phyloP scores from a whole-genome alignment of 495 filamentous ascomycete genomes.

The Aspergillus conjunctus region DNA sequence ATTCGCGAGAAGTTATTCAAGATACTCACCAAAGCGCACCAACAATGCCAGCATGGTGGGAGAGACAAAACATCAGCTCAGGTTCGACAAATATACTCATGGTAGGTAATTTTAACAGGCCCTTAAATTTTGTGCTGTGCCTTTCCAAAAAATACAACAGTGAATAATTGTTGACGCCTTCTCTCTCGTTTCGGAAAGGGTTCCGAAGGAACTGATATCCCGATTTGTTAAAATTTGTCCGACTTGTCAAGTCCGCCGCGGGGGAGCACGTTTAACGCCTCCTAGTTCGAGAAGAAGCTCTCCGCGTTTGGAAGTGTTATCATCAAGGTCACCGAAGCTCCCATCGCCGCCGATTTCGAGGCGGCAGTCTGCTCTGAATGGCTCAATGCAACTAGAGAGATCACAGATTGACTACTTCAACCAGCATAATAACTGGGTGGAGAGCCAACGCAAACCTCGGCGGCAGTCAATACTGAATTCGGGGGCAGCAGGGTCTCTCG shows the following conservation, averaged over 20 bases:
- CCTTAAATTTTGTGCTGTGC: not conserved
- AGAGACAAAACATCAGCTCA: conserved; percentile 62
- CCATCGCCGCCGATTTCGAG: conserved; percentile 42
- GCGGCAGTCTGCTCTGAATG: conserved; percentile 39
- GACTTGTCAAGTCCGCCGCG: conserved; percentile 51
- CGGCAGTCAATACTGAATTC: conserved; percentile 29
- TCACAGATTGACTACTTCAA: conserved; percentile 38
- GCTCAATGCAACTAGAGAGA: conserved; percentile 31
- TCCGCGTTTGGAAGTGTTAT: conserved; percentile 39
- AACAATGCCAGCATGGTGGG: conserved; percentile 61
- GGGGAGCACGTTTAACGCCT: conserved; percentile 48
- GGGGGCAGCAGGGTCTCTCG: conserved; percentile 31
- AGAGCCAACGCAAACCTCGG: conserved; percentile 15
- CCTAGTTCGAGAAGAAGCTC: conserved; percentile 49
- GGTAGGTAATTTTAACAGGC: conserved; percentile 38
- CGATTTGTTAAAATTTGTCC: conserved; percentile 61
- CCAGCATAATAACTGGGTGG: conserved; percentile 29
- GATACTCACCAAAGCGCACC: conserved; percentile 58
- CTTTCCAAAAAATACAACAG: not conserved
- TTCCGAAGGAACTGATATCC: conserved; percentile 60
- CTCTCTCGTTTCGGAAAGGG: conserved; percentile 37
- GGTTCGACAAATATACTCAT: conserved; percentile 59
- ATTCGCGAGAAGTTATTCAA: conserved; percentile 60
- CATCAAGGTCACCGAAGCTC: conserved; percentile 45
- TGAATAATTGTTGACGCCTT: not conserved